Evolutionary conservation across 306 rosid species (phyloP).

Genomic region (Mimosa bimucronata): DNA sequence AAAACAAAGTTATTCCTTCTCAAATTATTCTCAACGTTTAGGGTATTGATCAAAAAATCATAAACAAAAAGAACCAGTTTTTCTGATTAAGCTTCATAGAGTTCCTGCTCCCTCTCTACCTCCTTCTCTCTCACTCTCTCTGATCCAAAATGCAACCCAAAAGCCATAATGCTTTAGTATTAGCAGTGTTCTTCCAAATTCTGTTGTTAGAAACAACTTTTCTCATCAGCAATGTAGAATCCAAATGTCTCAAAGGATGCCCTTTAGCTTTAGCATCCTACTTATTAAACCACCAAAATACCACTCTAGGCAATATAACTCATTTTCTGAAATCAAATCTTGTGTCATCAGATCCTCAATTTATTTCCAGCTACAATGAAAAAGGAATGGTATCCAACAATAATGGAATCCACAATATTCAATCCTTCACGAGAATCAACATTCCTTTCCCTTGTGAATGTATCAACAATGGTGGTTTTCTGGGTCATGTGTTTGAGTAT

Average conservation of each 20-base stretch:
- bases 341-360: background rate
- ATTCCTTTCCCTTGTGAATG: constrained; percentile 7
- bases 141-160: background rate
- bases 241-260: background rate
- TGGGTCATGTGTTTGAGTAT: constrained; percentile 17
- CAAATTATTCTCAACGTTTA: background rate
- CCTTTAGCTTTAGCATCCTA: constrained; percentile 7
- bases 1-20: background rate
- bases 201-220: background rate
- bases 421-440: background rate
- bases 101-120: background rate
- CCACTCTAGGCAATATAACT: background rate
- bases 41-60: background rate
- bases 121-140: background rate
- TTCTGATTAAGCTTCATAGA: background rate
- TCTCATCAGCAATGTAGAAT: background rate
- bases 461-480: background rate
- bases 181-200: background rate
- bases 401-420: background rate
- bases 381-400: background rate
- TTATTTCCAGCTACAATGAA: background rate
- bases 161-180: background rate
- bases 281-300: background rate
- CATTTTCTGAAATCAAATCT: background rate
- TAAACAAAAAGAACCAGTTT: background rate